Evolutionary conservation across 2,329 filamentous ascomycete genomes (phyloP).

Genomic region (Bertia moriformis): DNA sequence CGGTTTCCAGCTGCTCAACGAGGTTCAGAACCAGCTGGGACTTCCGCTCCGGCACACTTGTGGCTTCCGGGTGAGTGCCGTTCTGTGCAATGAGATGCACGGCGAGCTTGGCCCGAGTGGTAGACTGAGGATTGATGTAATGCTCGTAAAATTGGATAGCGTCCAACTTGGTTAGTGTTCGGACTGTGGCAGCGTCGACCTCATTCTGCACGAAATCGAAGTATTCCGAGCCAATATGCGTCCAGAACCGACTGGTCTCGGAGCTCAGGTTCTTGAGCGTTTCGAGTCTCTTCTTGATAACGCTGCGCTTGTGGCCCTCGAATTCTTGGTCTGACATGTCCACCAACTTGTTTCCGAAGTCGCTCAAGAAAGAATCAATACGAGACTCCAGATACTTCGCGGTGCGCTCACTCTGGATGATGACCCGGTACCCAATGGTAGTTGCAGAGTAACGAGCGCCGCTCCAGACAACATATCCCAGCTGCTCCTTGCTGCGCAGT

Average conservation of each 20-base stretch:
- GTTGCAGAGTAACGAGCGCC: slow-evolving; percentile 35
- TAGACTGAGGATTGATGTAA: slow-evolving; percentile 41
- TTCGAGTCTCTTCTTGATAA: slow-evolving; percentile 50
- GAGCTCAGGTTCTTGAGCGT: slow-evolving; percentile 52
- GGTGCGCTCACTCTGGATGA: slow-evolving; percentile 52
- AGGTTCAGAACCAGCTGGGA: not conserved
- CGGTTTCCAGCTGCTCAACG: not conserved
- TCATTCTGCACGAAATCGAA: slow-evolving; percentile 49
- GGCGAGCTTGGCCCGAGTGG: slow-evolving; percentile 40
- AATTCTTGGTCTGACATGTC: slow-evolving; percentile 49
- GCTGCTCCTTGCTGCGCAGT: slow-evolving; percentile 54
- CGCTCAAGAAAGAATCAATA: slow-evolving; percentile 45
- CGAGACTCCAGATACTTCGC: slow-evolving; percentile 48
- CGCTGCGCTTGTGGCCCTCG: slow-evolving; percentile 45
- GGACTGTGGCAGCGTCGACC: slow-evolving; percentile 40
- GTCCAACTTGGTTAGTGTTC: slow-evolving; percentile 38
- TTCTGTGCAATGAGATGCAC: slow-evolving; percentile 29
- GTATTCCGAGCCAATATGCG: slow-evolving; percentile 44
- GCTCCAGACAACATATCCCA: slow-evolving; percentile 56
- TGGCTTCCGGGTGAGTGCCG: not conserved
- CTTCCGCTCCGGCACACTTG: not conserved
- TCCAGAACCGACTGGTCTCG: slow-evolving; percentile 47
- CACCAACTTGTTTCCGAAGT: slow-evolving; percentile 33
- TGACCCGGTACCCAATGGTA: slow-evolving; percentile 45
- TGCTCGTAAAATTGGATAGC: slow-evolving; percentile 40